Evolutionary conservation across 2,329 filamentous ascomycete species (phyloP), one percentile per base, ranked within the genome.

Genomic region (Colletotrichum chrysophilum): DNA sequence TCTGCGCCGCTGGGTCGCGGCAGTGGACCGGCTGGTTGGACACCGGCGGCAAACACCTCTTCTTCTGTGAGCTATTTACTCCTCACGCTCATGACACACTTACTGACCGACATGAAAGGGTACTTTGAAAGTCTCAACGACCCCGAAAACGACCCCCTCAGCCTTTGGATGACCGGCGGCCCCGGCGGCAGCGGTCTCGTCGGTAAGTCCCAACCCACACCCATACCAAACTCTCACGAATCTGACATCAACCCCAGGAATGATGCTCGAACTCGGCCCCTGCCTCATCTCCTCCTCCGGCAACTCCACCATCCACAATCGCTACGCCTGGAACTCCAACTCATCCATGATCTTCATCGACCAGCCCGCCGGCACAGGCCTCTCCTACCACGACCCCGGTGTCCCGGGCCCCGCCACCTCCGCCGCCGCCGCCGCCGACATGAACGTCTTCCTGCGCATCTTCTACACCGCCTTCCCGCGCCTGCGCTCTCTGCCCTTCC

Each of bases 81-180:
- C 2, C 0, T 9, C 34, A 34, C 0, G 6, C 12, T 65, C 10
- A 18, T 34, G 3, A 3, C 6, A 21, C 10, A 18, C 12, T 26
- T 10, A 77, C 66, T 24, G 10, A 32, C 3, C 9, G 4, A 12
- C 13, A 4, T 0, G 7, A 26, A 16, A 76, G 74, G 81, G 81
- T 81, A 80, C 66, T 80, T 81, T 66, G 81, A 83, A 56, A 79
- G 81, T 65, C 77, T 80, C 14, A 74, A 78, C 28, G 76, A 79
- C 52, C 80, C 81, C 7, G 66, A 76, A 4, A 79, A 78, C 7
- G 83, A 82, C 5, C 83, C 82, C 18, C 79, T 91, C 67, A 89
- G 88, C 5, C 88, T 91, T 78, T 92, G 88, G 88, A 82, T 92
- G 66, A 92, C 91, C 79, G 91, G 91, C 52, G 91, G 91, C 2